Percentiles rank a stretch among this genome's conserved stretches.
These are phyloP conservation scores for Penicillium brasilianum DNA, from an alignment of 2,329 filamentous ascomycete species.

Conservation along the genomic window DNA sequence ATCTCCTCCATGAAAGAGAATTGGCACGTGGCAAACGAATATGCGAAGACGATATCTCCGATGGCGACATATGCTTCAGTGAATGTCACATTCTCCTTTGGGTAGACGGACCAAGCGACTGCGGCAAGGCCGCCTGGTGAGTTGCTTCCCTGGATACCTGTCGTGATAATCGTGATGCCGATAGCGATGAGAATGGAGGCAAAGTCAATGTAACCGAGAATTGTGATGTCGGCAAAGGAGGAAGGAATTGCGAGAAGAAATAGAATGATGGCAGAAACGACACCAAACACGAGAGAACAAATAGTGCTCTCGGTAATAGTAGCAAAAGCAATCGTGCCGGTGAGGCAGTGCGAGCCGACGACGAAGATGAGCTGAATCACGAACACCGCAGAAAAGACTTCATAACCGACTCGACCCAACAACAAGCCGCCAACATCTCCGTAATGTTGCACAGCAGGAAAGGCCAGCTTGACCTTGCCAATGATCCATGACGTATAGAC, in stretches of 20 bases:
- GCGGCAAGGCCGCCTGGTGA: constrained; percentile 31
- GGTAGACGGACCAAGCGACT: constrained; percentile 35
- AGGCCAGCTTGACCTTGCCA: constrained; percentile 45
- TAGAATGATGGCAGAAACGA: constrained; percentile 48
- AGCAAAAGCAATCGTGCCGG: constrained; percentile 50
- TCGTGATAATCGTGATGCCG: constrained; percentile 44
- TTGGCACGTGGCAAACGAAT: constrained; percentile 47
- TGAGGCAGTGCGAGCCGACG: constrained; percentile 41
- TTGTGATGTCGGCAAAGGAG: constrained; percentile 45
- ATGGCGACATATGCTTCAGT: constrained; percentile 41
- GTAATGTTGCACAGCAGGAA: constrained; percentile 50
- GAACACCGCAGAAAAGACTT: constrained; percentile 51
- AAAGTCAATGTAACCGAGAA: constrained; percentile 47
- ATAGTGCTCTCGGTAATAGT: constrained; percentile 47
- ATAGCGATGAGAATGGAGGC: constrained; percentile 40
- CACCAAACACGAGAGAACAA: constrained; percentile 51
- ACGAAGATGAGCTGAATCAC: constrained; percentile 50
- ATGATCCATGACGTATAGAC: constrained; percentile 51
- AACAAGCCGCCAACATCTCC: constrained; percentile 51
- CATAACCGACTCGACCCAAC: constrained; percentile 50
- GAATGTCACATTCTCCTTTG: constrained; percentile 38
- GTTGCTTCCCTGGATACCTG: constrained; percentile 36
- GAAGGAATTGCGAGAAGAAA: constrained; percentile 42
- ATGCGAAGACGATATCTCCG: constrained; percentile 47
- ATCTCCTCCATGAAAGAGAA: constrained; percentile 28